phyloP scores from a whole-genome alignment of 1,284 basidiomycete species.

The Microbotryum violaceum region DNA sequence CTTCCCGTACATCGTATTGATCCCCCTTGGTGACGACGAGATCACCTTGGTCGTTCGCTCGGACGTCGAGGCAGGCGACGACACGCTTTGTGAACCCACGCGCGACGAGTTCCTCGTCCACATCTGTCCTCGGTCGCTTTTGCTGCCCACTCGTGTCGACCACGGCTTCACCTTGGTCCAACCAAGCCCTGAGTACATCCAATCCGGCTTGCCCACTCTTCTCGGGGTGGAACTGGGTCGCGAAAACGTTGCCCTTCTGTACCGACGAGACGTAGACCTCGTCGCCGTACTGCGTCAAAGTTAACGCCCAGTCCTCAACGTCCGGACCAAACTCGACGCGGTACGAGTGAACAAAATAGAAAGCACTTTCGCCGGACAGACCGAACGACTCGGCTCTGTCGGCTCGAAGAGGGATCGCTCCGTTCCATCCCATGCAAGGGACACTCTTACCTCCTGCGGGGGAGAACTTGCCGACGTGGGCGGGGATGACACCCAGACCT shows the following conservation, averaged over 20 bases:
- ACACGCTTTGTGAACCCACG: slow-evolving; percentile 82
- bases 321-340: slow-evolving; percentile 61
- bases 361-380: slow-evolving; percentile 48
- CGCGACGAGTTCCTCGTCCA: slow-evolving; percentile 29
- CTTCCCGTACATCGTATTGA: slow-evolving; percentile 94
- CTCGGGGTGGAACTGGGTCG: slow-evolving; percentile 96
- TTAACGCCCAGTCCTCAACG: slow-evolving; percentile 66
- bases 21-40: slow-evolving; percentile 99
- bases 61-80: slow-evolving; percentile 95
- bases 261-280: slow-evolving; percentile 88
- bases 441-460: slow-evolving; percentile 65
- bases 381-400: slow-evolving; percentile 41
- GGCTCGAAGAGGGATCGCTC: slow-evolving; percentile 44
- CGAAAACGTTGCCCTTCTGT: slow-evolving; percentile 79
- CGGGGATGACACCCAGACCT: slow-evolving; percentile 68
- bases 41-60: slow-evolving; percentile 91
- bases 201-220: slow-evolving; percentile 93
- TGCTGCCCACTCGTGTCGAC: slow-evolving; percentile 25
- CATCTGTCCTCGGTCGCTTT: slow-evolving; percentile 11
- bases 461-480: slow-evolving; percentile 59
- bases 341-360: slow-evolving; percentile 98
- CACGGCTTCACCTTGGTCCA: slow-evolving; percentile 41
- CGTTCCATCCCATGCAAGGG: slow-evolving; percentile 98
- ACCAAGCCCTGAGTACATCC: slow-evolving; percentile 72
- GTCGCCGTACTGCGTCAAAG: slow-evolving; percentile 84